Evolutionary conservation across 768 basidiomycete species (phyloP).

Genomic region (Hygrocybe punicea): DNA sequence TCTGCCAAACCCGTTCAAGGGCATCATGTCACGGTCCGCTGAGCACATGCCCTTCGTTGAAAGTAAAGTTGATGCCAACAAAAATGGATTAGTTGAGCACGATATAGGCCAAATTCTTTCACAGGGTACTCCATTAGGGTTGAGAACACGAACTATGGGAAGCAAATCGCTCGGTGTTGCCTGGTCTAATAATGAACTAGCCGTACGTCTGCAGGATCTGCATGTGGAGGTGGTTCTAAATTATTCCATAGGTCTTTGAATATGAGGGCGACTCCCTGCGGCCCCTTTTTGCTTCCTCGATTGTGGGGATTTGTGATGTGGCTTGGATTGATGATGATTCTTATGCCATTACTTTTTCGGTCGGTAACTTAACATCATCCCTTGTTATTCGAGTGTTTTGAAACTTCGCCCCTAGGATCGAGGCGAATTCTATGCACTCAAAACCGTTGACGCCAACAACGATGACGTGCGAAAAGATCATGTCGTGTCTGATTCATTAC

Average conservation of each 20-base stretch:
- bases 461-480: conserved; percentile 11
- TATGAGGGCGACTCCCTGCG: conserved; percentile 29
- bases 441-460: conserved; percentile 36
- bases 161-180: conserved; percentile 39
- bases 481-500: background rate
- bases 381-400: background rate
- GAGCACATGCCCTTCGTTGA: conserved; percentile 38
- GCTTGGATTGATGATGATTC: conserved; percentile 40
- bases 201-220: conserved; percentile 28
- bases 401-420: conserved; percentile 34
- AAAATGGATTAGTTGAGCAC: conserved; percentile 30
- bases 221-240: background rate
- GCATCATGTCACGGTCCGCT: conserved; percentile 45
- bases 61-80: conserved; percentile 21
- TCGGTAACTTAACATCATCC: conserved; percentile 14
- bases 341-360: conserved; percentile 43
- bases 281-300: conserved; percentile 26
- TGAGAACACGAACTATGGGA: conserved; percentile 22
- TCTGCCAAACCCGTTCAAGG: conserved; percentile 65
- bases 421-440: conserved; percentile 37
- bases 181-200: conserved; percentile 47
- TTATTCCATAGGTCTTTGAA: conserved; percentile 38
- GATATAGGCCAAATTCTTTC: conserved; percentile 32
- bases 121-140: conserved; percentile 18
- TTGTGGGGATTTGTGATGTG: conserved; percentile 29